Evolutionary conservation across 331 rosid species (phyloP), one percentile per base, ranked within the genome.

Genomic region (Phaseolus coccineus): DNA sequence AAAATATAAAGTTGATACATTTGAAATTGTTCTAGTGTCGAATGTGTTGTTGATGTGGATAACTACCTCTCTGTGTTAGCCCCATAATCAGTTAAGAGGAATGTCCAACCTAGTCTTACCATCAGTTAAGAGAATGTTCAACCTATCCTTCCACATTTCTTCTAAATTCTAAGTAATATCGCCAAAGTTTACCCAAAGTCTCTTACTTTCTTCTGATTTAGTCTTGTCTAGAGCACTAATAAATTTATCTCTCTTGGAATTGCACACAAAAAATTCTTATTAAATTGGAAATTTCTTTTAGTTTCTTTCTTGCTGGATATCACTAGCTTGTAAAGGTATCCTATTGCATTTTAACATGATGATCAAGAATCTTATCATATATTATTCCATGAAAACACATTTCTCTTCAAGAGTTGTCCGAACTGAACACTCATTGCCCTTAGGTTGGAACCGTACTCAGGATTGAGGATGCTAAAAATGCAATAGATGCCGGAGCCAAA

Each of bases 381-480:
- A 19, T 30, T 59, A 10, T 50, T 77, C 63, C 52, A 27, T 9
- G 67, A 70, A 57, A 35, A 59, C 46, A n/a, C 37, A 46, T 71
- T 76, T 81, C 30, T 63, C 64, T 77, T 52, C 59, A 11, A 73
- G 1, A 4, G n/a, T 59, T 19, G 28, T 79, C 83, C 82, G 73
- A 86, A 80, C 68, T 37, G 47, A 76, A 68, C 28, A 48, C 57
- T 76, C 73, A 40, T 79, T 80, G 64, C 74, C 73, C 70, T 69
- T 86, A 94, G 98, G 96, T 92, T 69, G 98, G 98, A 83, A 94
- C 98, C 58, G 92, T 94, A 59, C 91, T 94, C 48, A 86, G 82
- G 82, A 73, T 85, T 65, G 88, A 90, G 86, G 98, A 94, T 86
- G 97, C 98, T 52, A 85, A 83, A 83, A 25, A 68, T 77, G 96